Evolutionary conservation across 805 yeast species (phyloP).

Genomic region (Metschnikowia chrysomelidarum): DNA sequence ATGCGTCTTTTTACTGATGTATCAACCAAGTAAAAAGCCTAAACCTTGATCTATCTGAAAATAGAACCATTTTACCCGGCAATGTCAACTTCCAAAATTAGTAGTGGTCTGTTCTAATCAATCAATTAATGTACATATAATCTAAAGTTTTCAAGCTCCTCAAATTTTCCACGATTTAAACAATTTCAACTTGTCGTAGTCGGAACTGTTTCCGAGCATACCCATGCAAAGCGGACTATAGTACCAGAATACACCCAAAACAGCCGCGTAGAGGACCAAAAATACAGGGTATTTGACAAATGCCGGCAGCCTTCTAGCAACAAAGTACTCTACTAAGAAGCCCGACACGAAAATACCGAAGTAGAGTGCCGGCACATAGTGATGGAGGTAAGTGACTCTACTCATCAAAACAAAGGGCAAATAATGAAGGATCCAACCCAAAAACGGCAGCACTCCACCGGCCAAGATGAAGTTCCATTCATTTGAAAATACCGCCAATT

Average conservation of each 20-base stretch:
- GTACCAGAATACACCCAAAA: slow-evolving; percentile 17
- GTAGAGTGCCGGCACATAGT: slow-evolving; percentile 44
- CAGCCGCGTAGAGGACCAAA: slow-evolving; percentile 9
- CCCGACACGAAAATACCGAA: slow-evolving; percentile 28
- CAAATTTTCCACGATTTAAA: slow-evolving; percentile 14
- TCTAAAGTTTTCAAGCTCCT: not conserved
- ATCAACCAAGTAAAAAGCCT: too few relatives aligned
- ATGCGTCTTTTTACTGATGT: too few relatives aligned
- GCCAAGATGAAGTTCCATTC: slow-evolving; percentile 29
- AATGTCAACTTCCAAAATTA: too few relatives aligned
- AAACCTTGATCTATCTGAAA: too few relatives aligned
- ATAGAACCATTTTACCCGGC: too few relatives aligned
- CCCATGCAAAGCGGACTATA: slow-evolving; percentile 18
- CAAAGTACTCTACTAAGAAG: slow-evolving; percentile 21
- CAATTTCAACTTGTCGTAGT: slow-evolving; percentile 13
- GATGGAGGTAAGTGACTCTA: slow-evolving; percentile 44
- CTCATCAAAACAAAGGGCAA: slow-evolving; percentile 43
- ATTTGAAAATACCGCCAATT: slow-evolving; percentile 22
- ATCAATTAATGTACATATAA: too few relatives aligned
- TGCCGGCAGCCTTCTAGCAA: slow-evolving; percentile 19
- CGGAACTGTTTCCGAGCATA: slow-evolving; percentile 12
- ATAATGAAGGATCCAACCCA: slow-evolving; percentile 42
- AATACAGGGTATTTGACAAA: slow-evolving; percentile 12
- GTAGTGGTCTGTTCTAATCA: too few relatives aligned
- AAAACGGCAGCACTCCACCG: slow-evolving; percentile 35